Percentiles rank a stretch among this genome's conserved stretches.
phyloP scores from a whole-genome alignment of 2,329 filamentous ascomycete species.

The Colletotrichum kahawae region DNA sequence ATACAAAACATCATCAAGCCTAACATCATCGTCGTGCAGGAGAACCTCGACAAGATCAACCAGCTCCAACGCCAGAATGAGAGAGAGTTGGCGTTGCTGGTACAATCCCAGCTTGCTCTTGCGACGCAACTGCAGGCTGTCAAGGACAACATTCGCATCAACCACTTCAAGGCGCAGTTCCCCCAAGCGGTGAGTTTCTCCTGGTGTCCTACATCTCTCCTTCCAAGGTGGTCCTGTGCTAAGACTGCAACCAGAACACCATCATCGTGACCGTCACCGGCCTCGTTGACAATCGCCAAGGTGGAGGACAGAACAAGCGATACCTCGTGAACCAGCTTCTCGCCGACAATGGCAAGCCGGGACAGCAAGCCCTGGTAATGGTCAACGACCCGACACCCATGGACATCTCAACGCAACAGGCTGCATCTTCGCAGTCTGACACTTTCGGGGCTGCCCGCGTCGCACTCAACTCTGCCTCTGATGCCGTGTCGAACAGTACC shows the following conservation, averaged over 20 bases:
- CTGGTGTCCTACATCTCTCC: not conserved
- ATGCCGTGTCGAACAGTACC: conserved; percentile 8
- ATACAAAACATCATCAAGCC: conserved; percentile 27
- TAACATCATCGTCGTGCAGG: conserved; percentile 37
- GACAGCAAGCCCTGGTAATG: conserved; percentile 40
- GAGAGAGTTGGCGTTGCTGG: conserved; percentile 39
- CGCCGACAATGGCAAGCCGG: conserved; percentile 39
- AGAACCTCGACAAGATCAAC: conserved; percentile 39
- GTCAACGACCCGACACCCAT: conserved; percentile 39
- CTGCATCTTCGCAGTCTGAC: conserved; percentile 27
- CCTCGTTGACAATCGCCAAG: conserved; percentile 38
- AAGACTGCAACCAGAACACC: conserved; percentile 32
- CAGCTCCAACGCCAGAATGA: conserved; percentile 39
- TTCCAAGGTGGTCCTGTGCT: not conserved
- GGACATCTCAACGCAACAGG: conserved; percentile 31
- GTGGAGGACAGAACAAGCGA: conserved; percentile 32
- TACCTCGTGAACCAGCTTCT: conserved; percentile 45
- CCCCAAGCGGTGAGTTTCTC: conserved; percentile 35
- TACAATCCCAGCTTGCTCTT: conserved; percentile 40
- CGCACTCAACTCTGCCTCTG: not conserved
- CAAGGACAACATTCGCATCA: conserved; percentile 47
- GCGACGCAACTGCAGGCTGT: conserved; percentile 41
- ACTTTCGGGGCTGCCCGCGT: conserved; percentile 18
- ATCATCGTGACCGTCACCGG: conserved; percentile 42
- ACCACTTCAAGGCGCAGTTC: conserved; percentile 42